Percentiles rank a stretch among this genome's conserved stretches.
Evolutionary conservation across 257 asterid species (phyloP).

Genomic region (Lycium ferocissimum): DNA sequence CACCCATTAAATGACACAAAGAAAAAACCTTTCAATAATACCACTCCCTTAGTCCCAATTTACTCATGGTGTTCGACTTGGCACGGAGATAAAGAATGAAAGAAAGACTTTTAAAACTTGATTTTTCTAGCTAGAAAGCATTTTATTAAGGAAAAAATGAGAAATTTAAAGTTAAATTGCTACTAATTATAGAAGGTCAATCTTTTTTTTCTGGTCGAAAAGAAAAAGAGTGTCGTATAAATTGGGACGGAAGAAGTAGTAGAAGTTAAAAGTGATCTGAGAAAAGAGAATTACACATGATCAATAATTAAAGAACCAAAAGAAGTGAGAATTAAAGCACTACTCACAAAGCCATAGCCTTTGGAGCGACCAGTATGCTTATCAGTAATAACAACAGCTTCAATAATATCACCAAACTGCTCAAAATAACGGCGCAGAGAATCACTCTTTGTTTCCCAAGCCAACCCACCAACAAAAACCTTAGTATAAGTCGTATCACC

Average conservation of each 20-base stretch:
- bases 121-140: too few relatives aligned
- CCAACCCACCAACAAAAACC: constrained; percentile 51
- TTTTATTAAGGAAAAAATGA: too few relatives aligned
- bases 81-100: too few relatives aligned
- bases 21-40: background rate
- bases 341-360: constrained; percentile 56
- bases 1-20: background rate
- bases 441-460: constrained; percentile 51
- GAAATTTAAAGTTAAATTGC: too few relatives aligned
- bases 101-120: too few relatives aligned
- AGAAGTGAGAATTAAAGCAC: background rate
- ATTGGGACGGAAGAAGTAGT: too few relatives aligned
- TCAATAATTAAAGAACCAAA: background rate
- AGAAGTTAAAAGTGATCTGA: too few relatives aligned
- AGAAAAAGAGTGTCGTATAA: too few relatives aligned
- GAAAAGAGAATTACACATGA: background rate
- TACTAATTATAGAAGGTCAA: too few relatives aligned
- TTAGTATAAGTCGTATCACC: constrained; percentile 45
- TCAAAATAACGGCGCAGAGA: constrained; percentile 44
- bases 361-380: constrained; percentile 47
- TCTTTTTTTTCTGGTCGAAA: too few relatives aligned
- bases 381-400: constrained; percentile 53
- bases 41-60: background rate
- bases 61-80: too few relatives aligned
- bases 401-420: constrained; percentile 52